Percentiles rank a stretch among this genome's conserved stretches.
phyloP scores from a whole-genome alignment of 352 stramenopile species.

The Phytophthora palmivora region DNA sequence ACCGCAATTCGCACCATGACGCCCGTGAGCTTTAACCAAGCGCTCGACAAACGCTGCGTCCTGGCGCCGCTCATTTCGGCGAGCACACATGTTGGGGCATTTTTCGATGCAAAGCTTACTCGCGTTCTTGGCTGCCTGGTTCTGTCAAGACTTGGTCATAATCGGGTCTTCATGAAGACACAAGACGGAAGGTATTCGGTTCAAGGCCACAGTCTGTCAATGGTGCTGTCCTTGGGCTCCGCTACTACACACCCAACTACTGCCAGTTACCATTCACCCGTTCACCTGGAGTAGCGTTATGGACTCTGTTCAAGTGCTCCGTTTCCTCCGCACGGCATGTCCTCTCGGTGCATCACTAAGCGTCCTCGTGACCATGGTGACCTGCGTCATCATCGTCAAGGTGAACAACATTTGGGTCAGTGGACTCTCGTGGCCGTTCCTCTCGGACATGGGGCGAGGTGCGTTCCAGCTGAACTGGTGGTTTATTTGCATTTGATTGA shows the following conservation, averaged over 20 bases:
- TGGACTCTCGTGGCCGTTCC: slow-evolving; percentile 63
- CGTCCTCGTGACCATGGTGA: slow-evolving; percentile 55
- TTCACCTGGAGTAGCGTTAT: slow-evolving; percentile 20
- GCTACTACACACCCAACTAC: slow-evolving; percentile 4
- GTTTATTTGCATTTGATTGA: slow-evolving; percentile 8
- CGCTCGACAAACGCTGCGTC: too few species aligned
- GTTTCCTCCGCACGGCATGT: slow-evolving; percentile 39
- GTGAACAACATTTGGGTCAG: slow-evolving; percentile 58
- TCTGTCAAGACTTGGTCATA: slow-evolving; percentile 15
- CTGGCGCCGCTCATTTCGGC: slow-evolving; percentile 3
- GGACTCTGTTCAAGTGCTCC: slow-evolving; percentile 25
- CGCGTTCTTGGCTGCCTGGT: slow-evolving; percentile 13
- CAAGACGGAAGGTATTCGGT: slow-evolving; percentile 30
- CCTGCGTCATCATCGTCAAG: slow-evolving; percentile 67
- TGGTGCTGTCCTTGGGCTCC: slow-evolving; percentile 21
- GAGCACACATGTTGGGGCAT: slow-evolving; percentile 27
- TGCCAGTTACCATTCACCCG: slow-evolving; percentile 17
- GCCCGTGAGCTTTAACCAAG: background rate
- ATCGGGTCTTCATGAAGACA: slow-evolving; percentile 1
- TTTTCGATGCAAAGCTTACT: slow-evolving; percentile 37
- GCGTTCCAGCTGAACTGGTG: background rate
- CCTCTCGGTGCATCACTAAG: slow-evolving; percentile 48
- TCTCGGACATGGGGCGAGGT: slow-evolving; percentile 72
- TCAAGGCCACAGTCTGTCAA: slow-evolving; percentile 26
- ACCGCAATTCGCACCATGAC: too few species aligned